Conservation (phyloP, 345 rosid species). For the Syzygium grande region DNA sequence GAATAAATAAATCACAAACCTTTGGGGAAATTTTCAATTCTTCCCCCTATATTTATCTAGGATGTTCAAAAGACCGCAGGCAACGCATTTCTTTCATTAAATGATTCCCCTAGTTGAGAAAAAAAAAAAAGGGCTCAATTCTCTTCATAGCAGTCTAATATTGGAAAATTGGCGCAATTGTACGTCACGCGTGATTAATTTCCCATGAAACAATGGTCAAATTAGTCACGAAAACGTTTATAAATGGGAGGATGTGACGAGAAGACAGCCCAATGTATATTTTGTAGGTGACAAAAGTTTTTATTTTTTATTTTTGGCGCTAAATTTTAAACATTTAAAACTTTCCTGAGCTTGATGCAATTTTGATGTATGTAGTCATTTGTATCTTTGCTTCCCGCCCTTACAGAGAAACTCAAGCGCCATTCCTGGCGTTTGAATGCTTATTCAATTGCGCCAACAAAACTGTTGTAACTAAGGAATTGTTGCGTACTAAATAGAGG, state of each 20-base stretch:
- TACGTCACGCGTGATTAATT: neutral
- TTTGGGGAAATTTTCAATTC: neutral
- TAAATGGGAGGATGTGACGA: neutral
- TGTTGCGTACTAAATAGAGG: neutral
- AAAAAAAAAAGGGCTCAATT: neutral
- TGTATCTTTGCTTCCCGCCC: neutral
- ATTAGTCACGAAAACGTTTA: neutral
- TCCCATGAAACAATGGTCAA: neutral
- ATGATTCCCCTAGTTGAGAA: neutral
- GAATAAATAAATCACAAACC: too few species aligned
- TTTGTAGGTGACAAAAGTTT: neutral
- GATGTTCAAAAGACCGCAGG: neutral
- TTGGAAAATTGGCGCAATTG: neutral
- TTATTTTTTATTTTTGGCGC: too few species aligned
- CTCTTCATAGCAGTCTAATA: neutral
- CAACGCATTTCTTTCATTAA: neutral
- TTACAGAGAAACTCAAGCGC: neutral
- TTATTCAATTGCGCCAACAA: too few species aligned
- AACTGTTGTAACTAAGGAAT: neutral
- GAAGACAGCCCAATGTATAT: neutral
- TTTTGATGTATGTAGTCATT: neutral
- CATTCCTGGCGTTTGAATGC: neutral
- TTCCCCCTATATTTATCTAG: neutral
- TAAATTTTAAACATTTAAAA: too few species aligned
- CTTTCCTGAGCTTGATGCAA: neutral